These are phyloP conservation scores for Poronia punctata DNA, from an alignment of 495 filamentous ascomycete species.

Conservation along the genomic window DNA sequence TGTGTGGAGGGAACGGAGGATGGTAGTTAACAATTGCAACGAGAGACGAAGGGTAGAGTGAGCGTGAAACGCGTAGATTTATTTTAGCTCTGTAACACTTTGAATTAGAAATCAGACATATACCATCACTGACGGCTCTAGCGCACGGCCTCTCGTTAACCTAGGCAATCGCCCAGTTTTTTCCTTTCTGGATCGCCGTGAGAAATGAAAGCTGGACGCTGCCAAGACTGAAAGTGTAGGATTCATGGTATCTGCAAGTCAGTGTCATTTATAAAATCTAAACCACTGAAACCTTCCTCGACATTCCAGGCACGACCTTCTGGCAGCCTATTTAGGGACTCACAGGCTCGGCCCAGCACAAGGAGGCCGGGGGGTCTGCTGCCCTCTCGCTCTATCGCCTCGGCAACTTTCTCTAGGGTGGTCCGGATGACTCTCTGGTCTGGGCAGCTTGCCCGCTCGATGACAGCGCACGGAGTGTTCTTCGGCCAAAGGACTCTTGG, in stretches of 20 bases:
- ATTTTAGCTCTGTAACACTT: constrained; percentile 1
- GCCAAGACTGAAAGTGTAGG: background rate
- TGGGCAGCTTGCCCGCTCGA: constrained; percentile 89
- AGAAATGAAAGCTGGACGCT: background rate
- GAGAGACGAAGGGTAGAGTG: constrained; percentile 3
- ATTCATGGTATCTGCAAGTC: constrained; percentile 11
- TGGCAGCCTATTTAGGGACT: constrained; percentile 55
- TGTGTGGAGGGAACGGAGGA: background rate
- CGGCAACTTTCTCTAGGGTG: constrained; percentile 67
- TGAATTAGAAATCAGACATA: constrained; percentile 3
- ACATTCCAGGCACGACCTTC: constrained; percentile 66
- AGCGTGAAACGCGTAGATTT: too few relatives aligned
- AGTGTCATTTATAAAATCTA: constrained; percentile 40
- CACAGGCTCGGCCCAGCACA: constrained; percentile 81
- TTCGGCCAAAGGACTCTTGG: constrained; percentile 38
- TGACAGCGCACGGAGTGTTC: constrained; percentile 77
- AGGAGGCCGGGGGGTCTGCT: constrained; percentile 84
- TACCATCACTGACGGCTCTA: too few relatives aligned
- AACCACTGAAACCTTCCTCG: constrained; percentile 77
- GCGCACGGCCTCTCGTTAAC: too few relatives aligned
- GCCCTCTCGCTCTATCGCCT: constrained; percentile 84
- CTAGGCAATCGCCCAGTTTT: too few relatives aligned
- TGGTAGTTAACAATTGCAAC: background rate
- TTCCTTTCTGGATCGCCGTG: too few relatives aligned
- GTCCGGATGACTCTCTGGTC: constrained; percentile 91